Conservation (phyloP, 2,329 filamentous ascomycete genomes). For the Aureobasidium sp. region DNA sequence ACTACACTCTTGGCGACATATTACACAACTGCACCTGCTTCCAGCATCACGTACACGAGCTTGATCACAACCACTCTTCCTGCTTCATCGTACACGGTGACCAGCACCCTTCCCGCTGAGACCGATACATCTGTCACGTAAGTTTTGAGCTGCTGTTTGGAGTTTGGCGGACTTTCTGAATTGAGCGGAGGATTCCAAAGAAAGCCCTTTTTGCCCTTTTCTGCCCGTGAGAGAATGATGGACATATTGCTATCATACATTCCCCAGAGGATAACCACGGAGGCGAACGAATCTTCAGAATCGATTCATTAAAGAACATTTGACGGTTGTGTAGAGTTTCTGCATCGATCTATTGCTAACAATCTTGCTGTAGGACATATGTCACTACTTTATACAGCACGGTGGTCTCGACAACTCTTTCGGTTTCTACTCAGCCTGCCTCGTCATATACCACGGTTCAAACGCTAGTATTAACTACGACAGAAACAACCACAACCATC, state of each 20-base stretch:
- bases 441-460: not conserved
- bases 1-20: not conserved
- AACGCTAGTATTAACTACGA: not conserved
- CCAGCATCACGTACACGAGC: not conserved
- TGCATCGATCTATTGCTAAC: not conserved
- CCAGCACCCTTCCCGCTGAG: not conserved
- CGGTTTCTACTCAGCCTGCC: not conserved
- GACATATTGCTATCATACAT: too few species aligned
- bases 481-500: not conserved
- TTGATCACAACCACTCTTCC: not conserved
- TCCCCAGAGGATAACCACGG: too few species aligned
- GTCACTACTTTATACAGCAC: not conserved
- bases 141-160: not conserved
- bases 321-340: too few species aligned
- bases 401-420: not conserved
- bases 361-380: not conserved
- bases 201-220: too few species aligned
- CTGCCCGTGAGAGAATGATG: too few species aligned
- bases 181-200: too few species aligned
- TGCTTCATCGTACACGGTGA: not conserved
- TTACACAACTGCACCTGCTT: not conserved
- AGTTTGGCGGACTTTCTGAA: too few species aligned
- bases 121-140: not conserved
- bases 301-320: too few species aligned
- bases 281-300: too few species aligned